Conservation (phyloP, 208 protist genomes). For the Acanthamoeba polyphaga region DNA sequence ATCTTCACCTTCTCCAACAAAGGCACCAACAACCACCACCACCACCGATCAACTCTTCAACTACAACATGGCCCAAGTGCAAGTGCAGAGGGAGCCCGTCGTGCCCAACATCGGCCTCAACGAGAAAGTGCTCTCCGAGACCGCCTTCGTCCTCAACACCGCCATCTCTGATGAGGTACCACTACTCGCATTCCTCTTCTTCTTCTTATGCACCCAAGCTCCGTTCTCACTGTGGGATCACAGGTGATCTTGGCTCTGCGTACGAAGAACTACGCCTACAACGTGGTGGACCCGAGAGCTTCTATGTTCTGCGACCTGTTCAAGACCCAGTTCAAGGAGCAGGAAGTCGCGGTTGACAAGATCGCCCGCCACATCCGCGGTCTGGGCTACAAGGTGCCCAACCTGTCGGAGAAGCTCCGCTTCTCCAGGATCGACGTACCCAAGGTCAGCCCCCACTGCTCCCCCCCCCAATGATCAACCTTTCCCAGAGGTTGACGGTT, state of each 20-base stretch:
- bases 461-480: neutral
- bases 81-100: neutral
- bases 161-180: neutral
- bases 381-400: constrained; percentile 37
- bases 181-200: neutral
- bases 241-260: neutral
- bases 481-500: neutral
- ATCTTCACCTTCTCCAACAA: too few species aligned
- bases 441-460: neutral
- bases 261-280: neutral
- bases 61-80: constrained; percentile 15
- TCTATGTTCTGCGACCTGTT: neutral
- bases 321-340: neutral
- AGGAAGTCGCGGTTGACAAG: neutral
- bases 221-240: neutral
- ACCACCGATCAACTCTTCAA: too few species aligned
- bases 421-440: neutral
- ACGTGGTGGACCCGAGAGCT: neutral
- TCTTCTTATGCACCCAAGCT: too few species aligned
- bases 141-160: too few species aligned
- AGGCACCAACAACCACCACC: too few species aligned
- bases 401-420: neutral
- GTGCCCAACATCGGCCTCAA: neutral
- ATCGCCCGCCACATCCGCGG: neutral
- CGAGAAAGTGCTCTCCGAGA: neutral